Evolutionary conservation across 2,329 filamentous ascomycete species (phyloP).

Genomic region (Claviceps sorghi): DNA sequence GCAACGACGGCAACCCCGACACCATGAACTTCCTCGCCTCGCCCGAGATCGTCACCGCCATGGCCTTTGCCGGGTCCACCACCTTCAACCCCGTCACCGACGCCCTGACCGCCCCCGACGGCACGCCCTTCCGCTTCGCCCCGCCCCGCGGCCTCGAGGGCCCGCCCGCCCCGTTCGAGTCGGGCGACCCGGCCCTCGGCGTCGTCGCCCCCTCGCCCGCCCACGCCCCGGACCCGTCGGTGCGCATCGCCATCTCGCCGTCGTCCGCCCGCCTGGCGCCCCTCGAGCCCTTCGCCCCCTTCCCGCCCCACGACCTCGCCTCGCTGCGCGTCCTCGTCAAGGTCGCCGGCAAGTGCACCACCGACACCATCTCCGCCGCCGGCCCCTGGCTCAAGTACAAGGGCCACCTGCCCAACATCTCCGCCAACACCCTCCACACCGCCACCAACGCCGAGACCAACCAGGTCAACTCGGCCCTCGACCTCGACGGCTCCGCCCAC

Average conservation of each 20-base stretch:
- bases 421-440: slow-evolving; percentile 91
- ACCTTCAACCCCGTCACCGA: slow-evolving; percentile 96
- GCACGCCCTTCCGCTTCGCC: slow-evolving; percentile 70
- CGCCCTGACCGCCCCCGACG: slow-evolving; percentile 62
- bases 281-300: slow-evolving; percentile 77
- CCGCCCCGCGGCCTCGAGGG: slow-evolving; percentile 59
- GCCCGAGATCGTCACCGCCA: slow-evolving; percentile 90
- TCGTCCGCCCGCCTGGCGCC: slow-evolving; percentile 82
- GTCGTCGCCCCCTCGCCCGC: slow-evolving; percentile 57
- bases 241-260: slow-evolving; percentile 65
- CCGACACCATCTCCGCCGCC: slow-evolving; percentile 93
- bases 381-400: slow-evolving; percentile 99
- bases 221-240: slow-evolving; percentile 55
- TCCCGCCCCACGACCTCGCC: slow-evolving; percentile 60
- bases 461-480: slow-evolving; percentile 86
- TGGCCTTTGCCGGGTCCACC: slow-evolving; percentile 82
- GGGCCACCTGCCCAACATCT: slow-evolving; percentile 95
- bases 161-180: slow-evolving; percentile 52
- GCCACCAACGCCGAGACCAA: slow-evolving; percentile 84
- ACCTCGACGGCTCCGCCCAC: slow-evolving; percentile 57
- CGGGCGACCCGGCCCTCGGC: slow-evolving; percentile 59
- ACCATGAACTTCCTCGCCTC: slow-evolving; percentile 99
- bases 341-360: slow-evolving; percentile 94
- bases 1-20: slow-evolving; percentile 89
- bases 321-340: slow-evolving; percentile 84